These are phyloP conservation scores for Penicillium ucsense DNA, from an alignment of 495 filamentous ascomycete species.

Conservation along the genomic window DNA sequence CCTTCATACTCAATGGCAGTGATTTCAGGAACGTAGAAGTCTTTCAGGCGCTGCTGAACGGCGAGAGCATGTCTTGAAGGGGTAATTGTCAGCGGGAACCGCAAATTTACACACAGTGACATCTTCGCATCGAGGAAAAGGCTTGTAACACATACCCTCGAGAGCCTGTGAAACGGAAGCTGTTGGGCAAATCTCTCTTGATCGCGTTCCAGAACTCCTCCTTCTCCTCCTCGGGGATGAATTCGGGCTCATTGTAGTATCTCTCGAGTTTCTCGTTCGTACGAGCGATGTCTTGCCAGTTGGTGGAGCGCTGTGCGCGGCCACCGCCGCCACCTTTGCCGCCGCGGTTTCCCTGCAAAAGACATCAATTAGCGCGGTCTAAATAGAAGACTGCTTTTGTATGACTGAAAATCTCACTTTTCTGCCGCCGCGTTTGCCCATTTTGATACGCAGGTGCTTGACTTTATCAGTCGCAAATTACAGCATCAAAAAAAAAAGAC, in stretches of 20 bases:
- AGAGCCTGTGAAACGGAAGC: constrained; percentile 91
- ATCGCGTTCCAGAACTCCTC: constrained; percentile 74
- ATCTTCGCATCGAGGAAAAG: too few species aligned
- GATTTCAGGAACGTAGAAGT: constrained; percentile 85
- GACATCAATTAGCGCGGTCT: constrained; percentile 6
- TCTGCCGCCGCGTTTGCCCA: constrained; percentile 32
- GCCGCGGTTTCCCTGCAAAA: constrained; percentile 22
- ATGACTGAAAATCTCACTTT: constrained; percentile 13
- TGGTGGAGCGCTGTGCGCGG: constrained; percentile 13
- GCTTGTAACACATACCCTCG: constrained; percentile 50
- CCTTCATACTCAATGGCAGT: constrained; percentile 73
- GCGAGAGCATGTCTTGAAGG: constrained; percentile 60
- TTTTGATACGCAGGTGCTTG: constrained; percentile 7
- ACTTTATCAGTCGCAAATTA: neutral
- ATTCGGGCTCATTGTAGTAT: constrained; percentile 70
- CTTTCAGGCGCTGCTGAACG: constrained; percentile 73
- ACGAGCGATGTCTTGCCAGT: constrained; percentile 52
- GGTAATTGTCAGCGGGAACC: constrained; percentile 11
- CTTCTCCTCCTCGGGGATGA: constrained; percentile 63
- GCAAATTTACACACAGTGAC: too few species aligned
- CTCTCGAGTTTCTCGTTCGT: constrained; percentile 68
- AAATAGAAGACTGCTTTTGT: too few species aligned
- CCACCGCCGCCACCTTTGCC: constrained; percentile 24
- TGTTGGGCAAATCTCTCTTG: constrained; percentile 78
- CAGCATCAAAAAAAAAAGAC: constrained; percentile 11